A percentile compares a stretch with the other conserved stretches of the same genome.
These are phyloP conservation scores for Hypoxylon perforatum DNA, from an alignment of 495 filamentous ascomycete genomes.

Conservation along the genomic window DNA sequence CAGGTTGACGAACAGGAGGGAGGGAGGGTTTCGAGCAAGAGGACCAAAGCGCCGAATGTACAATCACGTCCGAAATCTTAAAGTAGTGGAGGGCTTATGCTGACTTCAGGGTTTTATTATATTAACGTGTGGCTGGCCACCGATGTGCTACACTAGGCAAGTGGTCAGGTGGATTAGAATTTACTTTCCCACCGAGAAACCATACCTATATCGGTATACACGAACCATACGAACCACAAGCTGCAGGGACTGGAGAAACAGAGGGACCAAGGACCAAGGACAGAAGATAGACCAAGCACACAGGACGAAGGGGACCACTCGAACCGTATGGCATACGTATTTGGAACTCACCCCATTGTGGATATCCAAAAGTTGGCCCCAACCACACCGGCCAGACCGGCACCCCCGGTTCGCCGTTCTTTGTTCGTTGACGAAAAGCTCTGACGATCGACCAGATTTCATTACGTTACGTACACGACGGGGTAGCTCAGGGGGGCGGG, in stretches of 20 bases:
- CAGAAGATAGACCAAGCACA: no score
- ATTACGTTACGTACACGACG: constrained; percentile 36
- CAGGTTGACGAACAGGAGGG: constrained; percentile 7
- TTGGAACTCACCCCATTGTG: constrained; percentile 22
- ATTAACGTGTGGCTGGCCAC: constrained; percentile 8
- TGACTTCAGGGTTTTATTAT: constrained; percentile 23
- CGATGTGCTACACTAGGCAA: constrained; percentile 20
- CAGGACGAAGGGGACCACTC: neutral
- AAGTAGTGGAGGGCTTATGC: constrained; percentile 1
- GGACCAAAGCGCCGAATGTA: constrained; percentile 20
- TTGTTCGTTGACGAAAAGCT: constrained; percentile 36
- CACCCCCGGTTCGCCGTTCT: constrained; percentile 20
- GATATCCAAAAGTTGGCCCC: constrained; percentile 23
- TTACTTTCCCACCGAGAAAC: constrained; percentile 37
- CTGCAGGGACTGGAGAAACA: no score
- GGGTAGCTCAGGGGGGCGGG: constrained; percentile 14
- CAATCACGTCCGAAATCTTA: constrained; percentile 19
- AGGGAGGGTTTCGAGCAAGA: constrained; percentile 20
- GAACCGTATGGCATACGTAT: constrained; percentile 13
- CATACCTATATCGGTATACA: constrained; percentile 17
- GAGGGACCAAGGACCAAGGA: no score
- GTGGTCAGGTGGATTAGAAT: constrained; percentile 35
- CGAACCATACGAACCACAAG: neutral
- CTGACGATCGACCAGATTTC: constrained; percentile 40
- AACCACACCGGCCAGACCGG: constrained; percentile 29